These are phyloP conservation scores for Talaromyces rugulosus DNA, from an alignment of 2,329 filamentous ascomycete genomes.

Conservation along the genomic window DNA sequence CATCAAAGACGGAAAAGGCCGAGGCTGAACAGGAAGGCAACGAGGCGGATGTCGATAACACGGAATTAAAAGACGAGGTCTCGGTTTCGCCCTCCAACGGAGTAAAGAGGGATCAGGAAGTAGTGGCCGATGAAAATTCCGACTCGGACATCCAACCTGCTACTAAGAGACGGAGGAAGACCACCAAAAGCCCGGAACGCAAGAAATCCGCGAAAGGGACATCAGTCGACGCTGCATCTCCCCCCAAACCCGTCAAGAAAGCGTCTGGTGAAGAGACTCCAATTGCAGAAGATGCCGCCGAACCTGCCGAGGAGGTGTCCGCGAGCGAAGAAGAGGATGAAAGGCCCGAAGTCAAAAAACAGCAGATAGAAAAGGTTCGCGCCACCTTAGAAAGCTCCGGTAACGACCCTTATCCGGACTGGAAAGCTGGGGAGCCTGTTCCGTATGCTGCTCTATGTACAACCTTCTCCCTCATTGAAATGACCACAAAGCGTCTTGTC, in stretches of 20 bases:
- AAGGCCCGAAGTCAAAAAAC: conserved; percentile 67
- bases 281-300: conserved; percentile 27
- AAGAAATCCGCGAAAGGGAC: conserved; percentile 16
- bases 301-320: conserved; percentile 32
- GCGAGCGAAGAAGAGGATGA: conserved; percentile 56
- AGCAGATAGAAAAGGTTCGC: conserved; percentile 77
- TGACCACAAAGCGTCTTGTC: conserved; percentile 85
- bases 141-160: conserved; percentile 58
- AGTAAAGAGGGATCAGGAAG: conserved; percentile 37
- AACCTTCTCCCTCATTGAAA: conserved; percentile 90
- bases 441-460: conserved; percentile 92
- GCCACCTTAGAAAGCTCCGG: conserved; percentile 63
- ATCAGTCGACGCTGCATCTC: conserved; percentile 20
- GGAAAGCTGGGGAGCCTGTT: conserved; percentile 82
- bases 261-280: conserved; percentile 46
- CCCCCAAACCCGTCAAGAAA: conserved; percentile 26
- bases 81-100: conserved; percentile 19
- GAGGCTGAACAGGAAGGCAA: conserved; percentile 18
- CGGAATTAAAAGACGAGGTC: conserved; percentile 14
- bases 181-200: conserved; percentile 23
- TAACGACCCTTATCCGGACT: conserved; percentile 89
- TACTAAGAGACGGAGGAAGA: conserved; percentile 47
- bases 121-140: conserved; percentile 42
- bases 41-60: conserved; percentile 3
- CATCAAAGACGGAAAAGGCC: conserved; percentile 22